These are phyloP conservation scores for Monascus ruber DNA, from an alignment of 2,329 filamentous ascomycete genomes.

Conservation along the genomic window DNA sequence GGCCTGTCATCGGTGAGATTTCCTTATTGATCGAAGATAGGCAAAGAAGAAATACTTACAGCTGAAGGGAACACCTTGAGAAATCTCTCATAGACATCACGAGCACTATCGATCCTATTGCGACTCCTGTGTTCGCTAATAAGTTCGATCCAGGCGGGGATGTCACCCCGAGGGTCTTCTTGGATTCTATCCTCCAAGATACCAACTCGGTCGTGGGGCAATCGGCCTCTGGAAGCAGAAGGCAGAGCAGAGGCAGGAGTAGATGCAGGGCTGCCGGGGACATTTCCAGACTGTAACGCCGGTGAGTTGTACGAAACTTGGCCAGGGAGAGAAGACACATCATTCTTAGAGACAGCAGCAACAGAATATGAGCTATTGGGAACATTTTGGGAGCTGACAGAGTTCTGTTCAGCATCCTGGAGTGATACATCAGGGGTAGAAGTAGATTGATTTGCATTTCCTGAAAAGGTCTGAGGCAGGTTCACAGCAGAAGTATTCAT, in stretches of 20 bases:
- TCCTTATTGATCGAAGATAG: conserved; percentile 4
- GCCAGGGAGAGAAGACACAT: conserved; percentile 24
- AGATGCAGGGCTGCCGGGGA: conserved; percentile 27
- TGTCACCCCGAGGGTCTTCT: conserved; percentile 84
- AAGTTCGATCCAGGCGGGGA: conserved; percentile 81
- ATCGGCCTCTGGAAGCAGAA: conserved; percentile 38
- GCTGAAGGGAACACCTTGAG: conserved; percentile 78
- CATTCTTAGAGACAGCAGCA: conserved; percentile 36
- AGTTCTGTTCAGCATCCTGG: conserved; percentile 45
- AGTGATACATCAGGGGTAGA: conserved; percentile 49
- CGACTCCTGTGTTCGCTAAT: conserved; percentile 75
- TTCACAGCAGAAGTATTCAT: conserved; percentile 37
- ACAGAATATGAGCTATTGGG: conserved; percentile 39
- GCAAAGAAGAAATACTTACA: conserved; percentile 45
- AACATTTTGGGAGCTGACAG: conserved; percentile 36
- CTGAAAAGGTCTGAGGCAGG: conserved; percentile 43
- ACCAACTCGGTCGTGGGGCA: conserved; percentile 62
- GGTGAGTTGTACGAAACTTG: conserved; percentile 27
- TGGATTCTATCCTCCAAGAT: conserved; percentile 82
- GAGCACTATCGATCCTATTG: conserved; percentile 69
- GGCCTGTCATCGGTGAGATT: conserved; percentile 49
- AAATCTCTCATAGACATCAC: conserved; percentile 74
- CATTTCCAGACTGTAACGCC: conserved; percentile 17
- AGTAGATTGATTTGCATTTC: conserved; percentile 45
- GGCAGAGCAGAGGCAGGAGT: conserved; percentile 35